Evolutionary conservation across 2,329 filamentous ascomycete species (phyloP), one percentile per base, ranked within the genome.

Genomic region (Scolecobasidium constrictum): DNA sequence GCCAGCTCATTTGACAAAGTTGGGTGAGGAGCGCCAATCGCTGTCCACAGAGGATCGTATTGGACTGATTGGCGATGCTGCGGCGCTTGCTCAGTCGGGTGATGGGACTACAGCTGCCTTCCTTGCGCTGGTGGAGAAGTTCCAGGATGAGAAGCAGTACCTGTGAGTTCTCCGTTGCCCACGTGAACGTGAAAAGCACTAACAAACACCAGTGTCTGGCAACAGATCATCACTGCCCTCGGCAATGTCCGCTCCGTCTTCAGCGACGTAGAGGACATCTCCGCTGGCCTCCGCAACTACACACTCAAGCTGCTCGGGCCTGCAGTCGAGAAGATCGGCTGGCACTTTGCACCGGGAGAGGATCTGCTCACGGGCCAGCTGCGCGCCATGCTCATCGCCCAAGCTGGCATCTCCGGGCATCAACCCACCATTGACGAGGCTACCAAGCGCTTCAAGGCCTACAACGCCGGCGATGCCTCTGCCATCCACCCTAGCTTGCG

Each of bases 11-110:
- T 73, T 98, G 33, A 76, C 75, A 31, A 86, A 86, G 64, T 78
- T 98, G 18, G 83, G 85, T 45, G 74, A 78, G 42, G 79, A 85
- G 52, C 79, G 87, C 13, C 73, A 84, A 51, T 78, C 79, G 51
- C 72, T 98, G 18, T 84, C 73, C 49, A 79, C 83, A 4, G 78
- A 90, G 58, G 92, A 98, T 66, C 94, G 92, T 68, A 94, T 96
- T 53, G 86, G 86, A 33, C 77, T 95, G 41, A 77, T 95, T 46
- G 87, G 86, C 47, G 93, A 94, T 54, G 86, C 90, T 16, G 83
- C 84, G 37, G 87, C 92, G 40, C 75, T 96, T 50, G 87, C 92
- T 28, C 78, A 93, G 47, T 84, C 92, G 45, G 92, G 92, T 17
- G 78, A 92, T 56, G 81, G 83, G 39, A 85, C 78, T 3, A 94